Percentiles rank a stretch among this genome's conserved stretches.
These are phyloP conservation scores for Fusarium decemcellulare DNA, from an alignment of 2,329 filamentous ascomycete genomes.

Conservation along the genomic window DNA sequence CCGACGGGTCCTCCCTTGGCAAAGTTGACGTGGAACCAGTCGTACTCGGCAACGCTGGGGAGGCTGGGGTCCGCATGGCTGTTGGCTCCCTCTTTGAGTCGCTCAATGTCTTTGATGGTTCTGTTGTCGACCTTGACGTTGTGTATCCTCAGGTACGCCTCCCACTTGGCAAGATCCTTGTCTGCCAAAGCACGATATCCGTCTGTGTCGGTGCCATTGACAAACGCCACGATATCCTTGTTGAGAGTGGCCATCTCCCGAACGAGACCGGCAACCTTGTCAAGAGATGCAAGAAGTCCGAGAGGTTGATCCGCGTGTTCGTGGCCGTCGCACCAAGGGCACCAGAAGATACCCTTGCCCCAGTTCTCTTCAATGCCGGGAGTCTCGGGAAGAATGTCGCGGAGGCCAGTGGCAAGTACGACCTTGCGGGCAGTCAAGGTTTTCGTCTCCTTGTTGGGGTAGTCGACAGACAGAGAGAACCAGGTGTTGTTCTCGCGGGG, in stretches of 20 bases:
- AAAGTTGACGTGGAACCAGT: conserved; percentile 70
- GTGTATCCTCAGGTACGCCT: conserved; percentile 63
- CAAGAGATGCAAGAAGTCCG: conserved; percentile 65
- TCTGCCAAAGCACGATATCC: conserved; percentile 57
- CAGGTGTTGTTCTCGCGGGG: conserved; percentile 56
- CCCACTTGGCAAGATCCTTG: conserved; percentile 60
- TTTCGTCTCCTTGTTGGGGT: conserved; percentile 34
- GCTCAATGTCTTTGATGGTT: conserved; percentile 63
- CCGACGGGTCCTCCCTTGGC: conserved; percentile 59
- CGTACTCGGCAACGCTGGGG: conserved; percentile 63
- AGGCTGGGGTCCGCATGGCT: conserved; percentile 56
- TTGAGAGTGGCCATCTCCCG: conserved; percentile 70
- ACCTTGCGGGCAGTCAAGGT: conserved; percentile 66
- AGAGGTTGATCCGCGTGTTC: conserved; percentile 72
- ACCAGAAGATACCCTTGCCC: conserved; percentile 74
- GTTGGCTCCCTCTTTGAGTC: conserved; percentile 58
- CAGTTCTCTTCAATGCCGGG: conserved; percentile 69
- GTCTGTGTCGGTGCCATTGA: conserved; percentile 70
- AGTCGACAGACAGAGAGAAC: conserved; percentile 59
- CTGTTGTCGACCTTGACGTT: conserved; percentile 70
- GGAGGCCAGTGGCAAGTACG: conserved; percentile 70
- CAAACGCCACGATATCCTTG: conserved; percentile 68
- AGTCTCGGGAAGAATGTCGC: conserved; percentile 67
- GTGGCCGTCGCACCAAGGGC: conserved; percentile 75
- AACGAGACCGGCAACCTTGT: conserved; percentile 60